Conservation (phyloP, 305 asterid genomes). For the Fraxinus paxiana region DNA sequence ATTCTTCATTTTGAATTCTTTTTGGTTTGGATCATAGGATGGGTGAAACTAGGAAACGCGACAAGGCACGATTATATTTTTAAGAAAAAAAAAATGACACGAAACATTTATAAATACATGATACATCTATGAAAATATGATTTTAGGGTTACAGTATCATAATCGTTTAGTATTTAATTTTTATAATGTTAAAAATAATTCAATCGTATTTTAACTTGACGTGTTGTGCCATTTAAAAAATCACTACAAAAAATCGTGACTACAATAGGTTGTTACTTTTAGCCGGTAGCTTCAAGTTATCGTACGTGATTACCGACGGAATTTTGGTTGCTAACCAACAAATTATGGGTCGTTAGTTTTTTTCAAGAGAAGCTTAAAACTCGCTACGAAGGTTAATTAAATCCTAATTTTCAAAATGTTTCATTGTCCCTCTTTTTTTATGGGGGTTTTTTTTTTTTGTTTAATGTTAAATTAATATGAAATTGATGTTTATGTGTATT, state of each 20-base stretch:
- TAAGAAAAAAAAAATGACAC: background rate
- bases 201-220: background rate
- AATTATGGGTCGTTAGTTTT: background rate
- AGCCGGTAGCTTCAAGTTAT: no score
- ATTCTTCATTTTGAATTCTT: background rate
- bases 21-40: background rate
- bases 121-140: background rate
- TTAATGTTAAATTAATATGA: background rate
- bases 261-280: no score
- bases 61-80: background rate
- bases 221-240: background rate
- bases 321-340: no score
- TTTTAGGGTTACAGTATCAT: background rate
- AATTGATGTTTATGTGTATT: background rate
- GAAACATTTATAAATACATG: background rate
- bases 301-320: no score
- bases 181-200: no score
- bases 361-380: no score
- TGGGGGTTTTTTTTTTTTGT: background rate
- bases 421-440: background rate
- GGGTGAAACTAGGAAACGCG: background rate
- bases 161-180: background rate
- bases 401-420: background rate
- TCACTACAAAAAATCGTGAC: no score
- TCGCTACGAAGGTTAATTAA: background rate